These are phyloP conservation scores for Sordaria brevicollis DNA, from an alignment of 495 filamentous ascomycete genomes.

Conservation along the genomic window DNA sequence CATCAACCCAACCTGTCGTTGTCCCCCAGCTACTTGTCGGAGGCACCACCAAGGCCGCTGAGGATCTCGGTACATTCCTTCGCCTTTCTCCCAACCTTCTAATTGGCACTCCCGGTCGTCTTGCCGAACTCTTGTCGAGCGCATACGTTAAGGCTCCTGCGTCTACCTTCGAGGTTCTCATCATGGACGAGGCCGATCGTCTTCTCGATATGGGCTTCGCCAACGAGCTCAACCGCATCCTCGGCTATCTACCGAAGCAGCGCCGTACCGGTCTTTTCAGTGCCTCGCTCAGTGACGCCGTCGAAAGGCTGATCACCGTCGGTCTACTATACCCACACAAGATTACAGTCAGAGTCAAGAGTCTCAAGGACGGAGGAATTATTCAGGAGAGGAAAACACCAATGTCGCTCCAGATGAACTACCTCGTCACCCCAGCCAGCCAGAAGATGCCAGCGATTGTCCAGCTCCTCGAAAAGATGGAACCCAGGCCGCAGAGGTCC, in stretches of 20 bases:
- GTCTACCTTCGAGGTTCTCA: slow-evolving; percentile 79
- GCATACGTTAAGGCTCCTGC: slow-evolving; percentile 81
- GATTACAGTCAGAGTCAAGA: slow-evolving; percentile 80
- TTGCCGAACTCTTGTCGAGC: slow-evolving; percentile 82
- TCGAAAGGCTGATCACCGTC: slow-evolving; percentile 84
- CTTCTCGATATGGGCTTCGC: slow-evolving; percentile 94
- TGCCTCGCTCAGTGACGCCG: slow-evolving; percentile 81
- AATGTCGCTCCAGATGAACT: slow-evolving; percentile 82
- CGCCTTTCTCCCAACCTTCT: slow-evolving; percentile 74
- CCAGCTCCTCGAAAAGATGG: slow-evolving; percentile 55
- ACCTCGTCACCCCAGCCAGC: slow-evolving; percentile 59
- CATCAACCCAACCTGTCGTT: slow-evolving; percentile 45
- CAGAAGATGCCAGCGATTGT: slow-evolving; percentile 68
- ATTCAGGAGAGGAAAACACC: slow-evolving; percentile 82
- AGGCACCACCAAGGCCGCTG: slow-evolving; percentile 68
- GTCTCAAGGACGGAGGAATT: slow-evolving; percentile 44
- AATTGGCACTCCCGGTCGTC: slow-evolving; percentile 78
- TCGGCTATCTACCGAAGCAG: slow-evolving; percentile 81
- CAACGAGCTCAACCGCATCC: slow-evolving; percentile 75
- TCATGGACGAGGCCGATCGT: slow-evolving; percentile 90
- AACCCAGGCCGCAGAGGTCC: slow-evolving; percentile 68
- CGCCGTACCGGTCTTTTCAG: slow-evolving; percentile 88
- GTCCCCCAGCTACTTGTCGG: slow-evolving; percentile 82
- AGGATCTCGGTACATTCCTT: slow-evolving; percentile 76
- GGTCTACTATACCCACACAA: slow-evolving; percentile 91